Conservation (phyloP, 140 eudicot species). For the Anethum foeniculum region DNA sequence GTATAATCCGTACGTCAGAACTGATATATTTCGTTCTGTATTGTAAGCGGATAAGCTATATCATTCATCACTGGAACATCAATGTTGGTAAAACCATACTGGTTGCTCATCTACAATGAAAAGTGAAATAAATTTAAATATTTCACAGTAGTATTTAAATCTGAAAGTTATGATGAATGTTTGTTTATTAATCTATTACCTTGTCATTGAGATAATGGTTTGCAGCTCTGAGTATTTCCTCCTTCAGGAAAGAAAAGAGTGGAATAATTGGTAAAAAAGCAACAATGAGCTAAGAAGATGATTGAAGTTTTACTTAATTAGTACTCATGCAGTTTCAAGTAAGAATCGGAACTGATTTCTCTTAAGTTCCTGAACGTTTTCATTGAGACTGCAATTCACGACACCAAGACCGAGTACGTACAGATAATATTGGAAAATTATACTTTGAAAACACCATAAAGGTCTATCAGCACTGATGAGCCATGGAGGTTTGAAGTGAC, state of each 20-base stretch:
- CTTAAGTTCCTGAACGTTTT: neutral
- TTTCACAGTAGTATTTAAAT: neutral
- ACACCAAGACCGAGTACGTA: neutral
- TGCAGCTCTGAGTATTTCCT: constrained; percentile 11
- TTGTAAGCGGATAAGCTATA: neutral
- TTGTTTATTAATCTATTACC: neutral
- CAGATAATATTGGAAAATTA: neutral
- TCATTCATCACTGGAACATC: constrained; percentile 9
- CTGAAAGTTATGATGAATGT: neutral
- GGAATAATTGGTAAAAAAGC: neutral
- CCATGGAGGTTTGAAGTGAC: neutral
- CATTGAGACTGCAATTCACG: neutral
- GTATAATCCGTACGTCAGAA: neutral
- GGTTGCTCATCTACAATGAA: constrained; percentile 1
- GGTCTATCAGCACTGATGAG: neutral
- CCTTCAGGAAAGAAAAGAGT: neutral
- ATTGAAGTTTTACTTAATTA: neutral
- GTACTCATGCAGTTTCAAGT: neutral
- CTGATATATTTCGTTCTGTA: constrained; percentile 10
- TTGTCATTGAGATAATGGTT: constrained; percentile 12
- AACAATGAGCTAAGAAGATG: too few species aligned
- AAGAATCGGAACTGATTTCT: neutral
- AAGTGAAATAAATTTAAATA: neutral
- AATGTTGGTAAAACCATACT: neutral
- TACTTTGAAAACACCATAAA: neutral